These are phyloP conservation scores for Cyclotella kingstonii DNA, from an alignment of 108 stramenopile genomes.

Conservation along the genomic window DNA sequence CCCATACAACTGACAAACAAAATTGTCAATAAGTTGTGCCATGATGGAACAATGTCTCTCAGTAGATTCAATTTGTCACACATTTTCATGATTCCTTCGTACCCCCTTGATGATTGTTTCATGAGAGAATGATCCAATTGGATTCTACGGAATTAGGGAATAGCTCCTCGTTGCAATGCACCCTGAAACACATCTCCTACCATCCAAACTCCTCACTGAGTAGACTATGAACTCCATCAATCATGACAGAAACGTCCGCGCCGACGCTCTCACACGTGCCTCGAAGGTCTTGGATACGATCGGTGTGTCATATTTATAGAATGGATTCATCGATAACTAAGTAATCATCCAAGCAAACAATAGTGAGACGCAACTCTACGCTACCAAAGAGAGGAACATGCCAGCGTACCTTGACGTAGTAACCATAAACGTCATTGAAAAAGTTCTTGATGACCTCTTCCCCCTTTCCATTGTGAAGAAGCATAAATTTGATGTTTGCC, in stretches of 20 bases:
- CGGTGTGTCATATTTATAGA: conserved; percentile 90
- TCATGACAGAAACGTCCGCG: conserved; percentile 61
- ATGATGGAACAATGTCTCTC: too few species aligned
- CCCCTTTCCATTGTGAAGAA: conserved; percentile 82
- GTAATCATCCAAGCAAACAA: not conserved
- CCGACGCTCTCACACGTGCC: conserved; percentile 69
- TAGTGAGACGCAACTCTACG: not conserved
- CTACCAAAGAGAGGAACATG: not conserved
- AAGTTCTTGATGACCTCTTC: conserved; percentile 88
- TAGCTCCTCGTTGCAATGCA: too few species aligned
- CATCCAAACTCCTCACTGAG: too few species aligned
- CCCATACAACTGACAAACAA: too few species aligned
- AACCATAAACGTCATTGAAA: conserved; percentile 91
- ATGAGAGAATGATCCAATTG: too few species aligned
- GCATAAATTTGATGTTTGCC: conserved; percentile 88
- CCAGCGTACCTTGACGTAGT: conserved; percentile 86
- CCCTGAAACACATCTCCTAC: too few species aligned
- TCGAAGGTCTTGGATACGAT: conserved; percentile 87
- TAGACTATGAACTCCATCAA: too few species aligned
- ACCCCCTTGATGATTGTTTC: too few species aligned
- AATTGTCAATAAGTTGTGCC: too few species aligned
- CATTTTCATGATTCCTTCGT: too few species aligned
- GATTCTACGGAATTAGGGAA: too few species aligned
- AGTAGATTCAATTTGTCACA: too few species aligned
- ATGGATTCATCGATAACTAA: conserved; percentile 92